Evolutionary conservation across 2,329 filamentous ascomycete species (phyloP), one percentile per base, ranked within the genome.

Genomic region (Periconia sp.): DNA sequence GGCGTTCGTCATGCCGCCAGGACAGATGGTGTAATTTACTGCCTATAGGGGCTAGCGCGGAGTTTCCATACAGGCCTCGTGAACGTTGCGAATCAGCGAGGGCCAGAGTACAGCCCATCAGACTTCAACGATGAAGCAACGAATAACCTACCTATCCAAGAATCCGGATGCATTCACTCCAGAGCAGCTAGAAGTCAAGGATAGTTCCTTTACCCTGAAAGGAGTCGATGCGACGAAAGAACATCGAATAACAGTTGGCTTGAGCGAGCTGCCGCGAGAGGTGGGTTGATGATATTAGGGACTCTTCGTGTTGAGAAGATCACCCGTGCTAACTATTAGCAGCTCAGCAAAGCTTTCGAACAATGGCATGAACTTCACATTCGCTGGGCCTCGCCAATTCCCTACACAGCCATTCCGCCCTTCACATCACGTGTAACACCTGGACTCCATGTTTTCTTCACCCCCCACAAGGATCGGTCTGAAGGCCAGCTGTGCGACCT

Each of bases 381-480:
- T 45, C 83, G 87, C 65, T 96, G 91, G 89, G 79, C 82, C n/a
- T 82, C 84, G 11, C 73, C 82, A 2, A 58, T 63, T 5, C 59
- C 77, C 2, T 86, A 85, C 64, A 73, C 80, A 26, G 74, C 80
- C 1, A 73, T 86, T 31, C 78, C 85, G 26, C 92, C 92, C 2
- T 86, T 94, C 59, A 75, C 82, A 30, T 90, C 90, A 37, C 82
- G 88, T 45, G 70, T 91, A 11, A 84, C 89, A 2, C 85, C 92
- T 0, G 92, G 92, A 3, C 73, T 97, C 16, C 91, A 96, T 73
- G 75, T 91, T 18, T 88, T 88, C 58, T 91, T 86, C 64, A 88
- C 86, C 0, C 87, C 87, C 0, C 66, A 68, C 5, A 64, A 71
- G 22, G 63, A 69, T 18, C 64, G 53, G 5, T 43, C 57, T 17